These are phyloP conservation scores for Mrakiaceae sp. DNA, from an alignment of 1,284 basidiomycete genomes.

Conservation along the genomic window DNA sequence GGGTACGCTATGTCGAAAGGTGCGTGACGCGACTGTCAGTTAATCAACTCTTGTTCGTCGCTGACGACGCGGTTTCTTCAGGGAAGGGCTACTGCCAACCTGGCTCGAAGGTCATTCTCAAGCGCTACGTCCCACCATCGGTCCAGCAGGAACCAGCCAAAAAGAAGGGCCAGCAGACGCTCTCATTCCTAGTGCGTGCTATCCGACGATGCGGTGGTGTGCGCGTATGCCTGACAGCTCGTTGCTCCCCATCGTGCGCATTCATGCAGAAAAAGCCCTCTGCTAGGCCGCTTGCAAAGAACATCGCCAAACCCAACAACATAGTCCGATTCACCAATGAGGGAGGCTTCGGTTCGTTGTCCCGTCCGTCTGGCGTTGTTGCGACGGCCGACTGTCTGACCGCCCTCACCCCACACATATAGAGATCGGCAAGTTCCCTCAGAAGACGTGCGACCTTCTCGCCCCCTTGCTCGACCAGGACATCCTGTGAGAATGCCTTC, in stretches of 20 bases:
- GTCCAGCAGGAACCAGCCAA: not conserved
- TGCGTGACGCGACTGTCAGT: not conserved
- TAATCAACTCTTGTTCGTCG: not conserved
- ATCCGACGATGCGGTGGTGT: too few relatives aligned
- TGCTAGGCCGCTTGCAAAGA: slow-evolving; percentile 26
- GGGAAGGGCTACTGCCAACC: slow-evolving; percentile 34
- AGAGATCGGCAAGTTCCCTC: slow-evolving; percentile 52
- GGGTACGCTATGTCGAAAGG: slow-evolving; percentile 35
- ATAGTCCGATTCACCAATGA: slow-evolving; percentile 57
- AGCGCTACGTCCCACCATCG: slow-evolving; percentile 24
- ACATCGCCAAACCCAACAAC: slow-evolving; percentile 48
- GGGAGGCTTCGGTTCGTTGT: slow-evolving; percentile 49
- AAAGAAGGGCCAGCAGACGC: slow-evolving; percentile 5
- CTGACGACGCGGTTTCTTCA: not conserved
- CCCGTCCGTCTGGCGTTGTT: not conserved
- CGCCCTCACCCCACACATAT: slow-evolving; percentile 57
- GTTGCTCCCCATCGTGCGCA: not conserved
- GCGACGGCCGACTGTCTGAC: not conserved
- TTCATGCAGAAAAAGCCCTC: not conserved
- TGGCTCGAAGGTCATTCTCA: slow-evolving; percentile 31
- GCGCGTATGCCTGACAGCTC: not conserved
- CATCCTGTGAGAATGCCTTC: slow-evolving; percentile 14
- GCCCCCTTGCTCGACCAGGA: slow-evolving; percentile 17
- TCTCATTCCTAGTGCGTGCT: slow-evolving; percentile 7
- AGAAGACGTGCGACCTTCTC: slow-evolving; percentile 26